phyloP scores from a whole-genome alignment of 148 eudicot species.

The Silene latifolia region DNA sequence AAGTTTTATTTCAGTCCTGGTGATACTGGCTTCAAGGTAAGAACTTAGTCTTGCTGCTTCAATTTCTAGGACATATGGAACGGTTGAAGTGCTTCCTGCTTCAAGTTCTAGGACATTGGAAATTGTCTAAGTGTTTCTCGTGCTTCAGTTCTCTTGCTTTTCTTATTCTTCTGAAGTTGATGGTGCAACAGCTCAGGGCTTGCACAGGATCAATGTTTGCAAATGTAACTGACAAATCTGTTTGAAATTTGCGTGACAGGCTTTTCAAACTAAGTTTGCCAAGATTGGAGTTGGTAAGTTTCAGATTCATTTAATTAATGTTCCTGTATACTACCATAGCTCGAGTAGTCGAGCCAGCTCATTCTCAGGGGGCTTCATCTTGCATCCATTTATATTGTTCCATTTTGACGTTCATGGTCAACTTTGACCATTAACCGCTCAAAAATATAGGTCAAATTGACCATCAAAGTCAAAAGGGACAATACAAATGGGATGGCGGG shows the following conservation, averaged over 20 bases:
- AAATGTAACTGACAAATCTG: conserved; percentile 19
- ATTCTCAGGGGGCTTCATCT: no score
- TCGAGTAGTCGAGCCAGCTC: no score
- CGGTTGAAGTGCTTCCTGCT: background rate
- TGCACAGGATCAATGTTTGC: background rate
- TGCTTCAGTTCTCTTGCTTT: background rate
- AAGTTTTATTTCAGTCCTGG: conserved; percentile 95
- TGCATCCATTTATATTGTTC: no score
- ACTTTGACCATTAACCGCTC: no score
- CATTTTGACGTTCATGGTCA: no score
- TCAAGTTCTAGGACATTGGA: no score
- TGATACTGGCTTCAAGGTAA: conserved; percentile 96
- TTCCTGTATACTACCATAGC: no score
- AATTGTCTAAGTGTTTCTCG: no score
- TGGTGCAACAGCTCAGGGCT: background rate
- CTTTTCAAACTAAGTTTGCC: conserved; percentile 82
- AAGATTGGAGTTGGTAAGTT: conserved; percentile 97
- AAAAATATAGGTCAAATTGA: no score
- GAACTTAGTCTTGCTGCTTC: conserved; percentile 9
- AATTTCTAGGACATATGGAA: background rate
- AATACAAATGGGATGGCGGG: no score
- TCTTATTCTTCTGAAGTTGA: background rate
- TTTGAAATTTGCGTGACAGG: conserved; percentile 45
- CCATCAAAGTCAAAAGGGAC: no score
- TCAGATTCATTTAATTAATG: background rate